Conservation (phyloP, 2,329 filamentous ascomycete genomes). For the Alternaria novae-zelandiae region DNA sequence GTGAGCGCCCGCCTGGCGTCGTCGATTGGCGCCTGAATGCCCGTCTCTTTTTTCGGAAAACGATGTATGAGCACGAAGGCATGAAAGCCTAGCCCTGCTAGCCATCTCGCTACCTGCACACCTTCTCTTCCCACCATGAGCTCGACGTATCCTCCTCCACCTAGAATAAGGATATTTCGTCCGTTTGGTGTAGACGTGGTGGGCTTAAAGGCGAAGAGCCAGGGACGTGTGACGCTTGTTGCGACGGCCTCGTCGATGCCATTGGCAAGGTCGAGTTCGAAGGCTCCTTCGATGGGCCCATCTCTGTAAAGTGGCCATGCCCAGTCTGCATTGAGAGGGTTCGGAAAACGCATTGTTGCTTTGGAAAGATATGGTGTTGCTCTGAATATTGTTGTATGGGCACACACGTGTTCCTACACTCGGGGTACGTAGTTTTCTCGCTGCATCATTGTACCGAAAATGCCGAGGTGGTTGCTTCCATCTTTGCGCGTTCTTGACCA, state of each 20-base stretch:
- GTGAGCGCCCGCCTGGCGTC: slow-evolving; percentile 18
- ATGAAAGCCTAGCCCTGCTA: slow-evolving; percentile 19
- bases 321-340: slow-evolving; percentile 2
- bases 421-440: neutral
- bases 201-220: slow-evolving; percentile 22
- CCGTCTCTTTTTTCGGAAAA: slow-evolving; percentile 19
- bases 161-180: slow-evolving; percentile 15
- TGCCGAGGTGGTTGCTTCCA: neutral
- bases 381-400: neutral
- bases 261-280: slow-evolving; percentile 1
- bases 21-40: slow-evolving; percentile 21
- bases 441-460: slow-evolving; percentile 1
- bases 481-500: too few species aligned
- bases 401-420: neutral
- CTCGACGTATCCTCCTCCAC: slow-evolving; percentile 25
- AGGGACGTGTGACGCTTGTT: slow-evolving; percentile 18
- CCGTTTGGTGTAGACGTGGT: neutral
- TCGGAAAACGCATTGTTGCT: neutral
- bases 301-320: slow-evolving; percentile 14
- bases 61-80: slow-evolving; percentile 28
- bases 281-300: slow-evolving; percentile 16
- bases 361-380: neutral
- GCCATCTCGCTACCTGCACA: slow-evolving; percentile 24
- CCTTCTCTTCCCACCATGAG: slow-evolving; percentile 30
- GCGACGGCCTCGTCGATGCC: slow-evolving; percentile 18